Base-by-base conservation (phyloP, 768 basidiomycete genomes). In the Kwoniella shandongensis region DNA sequence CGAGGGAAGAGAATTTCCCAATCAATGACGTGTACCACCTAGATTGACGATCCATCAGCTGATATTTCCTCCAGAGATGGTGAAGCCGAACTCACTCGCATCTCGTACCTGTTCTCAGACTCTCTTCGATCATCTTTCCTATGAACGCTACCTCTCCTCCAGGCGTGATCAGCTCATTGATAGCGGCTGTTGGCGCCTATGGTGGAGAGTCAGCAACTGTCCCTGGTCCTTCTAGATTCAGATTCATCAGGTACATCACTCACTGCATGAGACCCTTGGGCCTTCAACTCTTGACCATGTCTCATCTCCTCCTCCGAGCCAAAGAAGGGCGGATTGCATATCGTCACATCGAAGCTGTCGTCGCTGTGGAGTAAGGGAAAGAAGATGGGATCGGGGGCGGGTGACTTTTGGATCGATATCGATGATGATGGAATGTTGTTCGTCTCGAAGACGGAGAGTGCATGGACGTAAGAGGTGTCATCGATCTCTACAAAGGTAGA, bases 311-410 rank as follows among this genome's bases (percentile, higher is more conserved):
- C 83, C 0, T 74, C 69, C 54, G 85, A 88, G n/a, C 79, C 72
- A 70, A 96, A 98, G 76, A 99, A 99, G 0, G 94, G 94, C 0
- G 94, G 94, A 74, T 98, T 99, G 77, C 93, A 97, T 85, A 98
- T 90, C 0, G 86, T 84, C 63, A 94, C 91, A 55, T 87, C 83
- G 66, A 39, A 23, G 17, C 15, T 7, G 27, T 48, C 45, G 17
- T 44, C n/a, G 2, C 46, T 29, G 51, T 57, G 44, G 8, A 67
- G 30, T 1, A 82, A 67, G 3, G 80, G 80, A 7, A 79, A 78
- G 2, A 90, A 77, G 27, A 89, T 81, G 0, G 77, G 74, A 2
- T 78, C 80, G 0, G 70, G 66, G 74, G 25, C 1, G 5, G 60
- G 40, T 8, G 69, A 62, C 44, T 63, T 54, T 8, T 81, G 52